Conservation (phyloP, 495 filamentous ascomycete genomes). For the Penicillium manginii region DNA sequence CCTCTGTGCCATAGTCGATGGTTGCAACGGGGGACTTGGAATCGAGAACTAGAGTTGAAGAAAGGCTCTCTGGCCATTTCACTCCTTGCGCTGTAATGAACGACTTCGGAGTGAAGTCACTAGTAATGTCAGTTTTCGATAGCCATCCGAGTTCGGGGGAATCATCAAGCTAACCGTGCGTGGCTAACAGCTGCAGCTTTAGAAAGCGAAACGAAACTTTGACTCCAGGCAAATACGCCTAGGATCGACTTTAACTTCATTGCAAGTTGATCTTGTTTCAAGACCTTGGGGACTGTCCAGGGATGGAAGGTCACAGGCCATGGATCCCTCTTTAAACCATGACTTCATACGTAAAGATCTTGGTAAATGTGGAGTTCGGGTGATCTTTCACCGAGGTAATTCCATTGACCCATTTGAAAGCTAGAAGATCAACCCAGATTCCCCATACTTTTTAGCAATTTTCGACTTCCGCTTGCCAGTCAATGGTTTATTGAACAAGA, state of each 20-base stretch:
- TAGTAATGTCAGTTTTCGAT: background rate
- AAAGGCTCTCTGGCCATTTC: background rate
- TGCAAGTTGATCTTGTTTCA: background rate
- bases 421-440: too few species aligned
- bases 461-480: too few species aligned
- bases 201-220: background rate
- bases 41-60: background rate
- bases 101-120: background rate
- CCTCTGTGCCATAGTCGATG: slow-evolving; percentile 14
- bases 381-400: background rate
- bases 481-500: too few species aligned
- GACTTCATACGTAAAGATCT: background rate
- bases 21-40: slow-evolving; percentile 3
- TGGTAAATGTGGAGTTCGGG: background rate
- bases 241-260: background rate
- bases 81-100: background rate
- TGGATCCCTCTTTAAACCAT: background rate
- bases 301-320: background rate
- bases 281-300: background rate
- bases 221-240: background rate
- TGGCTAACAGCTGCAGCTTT: background rate
- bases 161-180: background rate
- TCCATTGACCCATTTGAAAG: background rate
- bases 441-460: too few species aligned
- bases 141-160: too few species aligned